Conservation (phyloP, 208 protist species). For the Porcisia hertigi region DNA sequence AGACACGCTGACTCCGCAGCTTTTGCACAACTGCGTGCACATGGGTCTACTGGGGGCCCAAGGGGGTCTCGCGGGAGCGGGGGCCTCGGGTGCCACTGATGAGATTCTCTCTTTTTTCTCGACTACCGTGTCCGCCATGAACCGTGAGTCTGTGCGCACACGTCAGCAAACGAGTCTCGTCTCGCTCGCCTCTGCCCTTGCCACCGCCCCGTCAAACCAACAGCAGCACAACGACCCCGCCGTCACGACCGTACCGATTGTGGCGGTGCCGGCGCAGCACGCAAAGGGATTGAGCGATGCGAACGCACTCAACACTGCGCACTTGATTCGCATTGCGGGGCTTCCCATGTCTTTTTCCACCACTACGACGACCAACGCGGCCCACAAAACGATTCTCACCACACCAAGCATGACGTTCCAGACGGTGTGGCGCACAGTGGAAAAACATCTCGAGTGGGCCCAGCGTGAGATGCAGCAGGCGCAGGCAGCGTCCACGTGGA, state of each 20-base stretch:
- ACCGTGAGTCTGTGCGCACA: slow-evolving; percentile 24
- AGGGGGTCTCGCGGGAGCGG: not conserved
- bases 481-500: slow-evolving; percentile 20
- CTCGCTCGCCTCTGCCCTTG: not conserved
- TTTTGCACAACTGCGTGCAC: slow-evolving; percentile 38
- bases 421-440: slow-evolving; percentile 54
- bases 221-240: not conserved
- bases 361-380: not conserved
- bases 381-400: slow-evolving; percentile 42
- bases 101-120: slow-evolving; percentile 22
- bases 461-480: slow-evolving; percentile 31
- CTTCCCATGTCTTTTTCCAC: slow-evolving; percentile 38
- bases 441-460: slow-evolving; percentile 34
- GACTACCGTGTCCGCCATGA: slow-evolving; percentile 30
- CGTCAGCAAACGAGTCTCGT: not conserved
- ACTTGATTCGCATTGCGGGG: slow-evolving; percentile 44
- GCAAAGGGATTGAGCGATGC: slow-evolving; percentile 6
- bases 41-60: slow-evolving; percentile 16
- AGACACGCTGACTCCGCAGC: slow-evolving; percentile 36
- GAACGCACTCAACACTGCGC: slow-evolving; percentile 22
- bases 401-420: slow-evolving; percentile 50
- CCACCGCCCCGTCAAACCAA: not conserved
- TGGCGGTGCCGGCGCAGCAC: slow-evolving; percentile 15
- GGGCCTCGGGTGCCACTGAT: not conserved
- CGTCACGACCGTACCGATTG: not conserved